Evolutionary conservation across 2,329 filamentous ascomycete genomes (phyloP), one percentile per base, ranked within the genome.

Genomic region (Penicillium sp.): DNA sequence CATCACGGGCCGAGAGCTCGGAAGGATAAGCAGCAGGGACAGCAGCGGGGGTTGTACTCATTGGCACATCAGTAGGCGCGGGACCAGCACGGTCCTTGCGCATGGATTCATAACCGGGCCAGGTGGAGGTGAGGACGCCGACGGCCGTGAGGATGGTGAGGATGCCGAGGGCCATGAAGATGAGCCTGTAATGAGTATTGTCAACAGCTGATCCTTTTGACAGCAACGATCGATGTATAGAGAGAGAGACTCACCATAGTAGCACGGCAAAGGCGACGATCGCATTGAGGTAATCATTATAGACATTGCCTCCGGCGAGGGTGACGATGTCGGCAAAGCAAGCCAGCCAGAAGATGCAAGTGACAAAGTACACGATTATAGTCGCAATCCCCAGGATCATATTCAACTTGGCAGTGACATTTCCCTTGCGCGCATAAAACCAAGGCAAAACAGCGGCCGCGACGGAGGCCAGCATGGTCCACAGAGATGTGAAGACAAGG

Each of bases 281-380:
- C 2, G 69, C 67, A 44, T 63, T 60, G 9, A 58, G 43, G 40
- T 66, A 66, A 47, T 58, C 51, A 11, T 28, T 60, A 2, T 33
- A 37, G 34, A 14, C 36, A 14, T n/a, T 24, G 1, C 59, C 58
- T 10, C 23, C n/a, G 26, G 36, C 55, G 18, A 64, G 48, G 24
- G 51, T 48, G 11, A 61, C 68, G 18, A 69, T 51, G 40, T 70
- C 64, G 18, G 69, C 66, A 44, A 71, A 71, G 13, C 56, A 50
- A 10, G 66, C 67, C 43, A 71, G 48, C 69, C 68, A 71, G 46
- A 71, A 71, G 16, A 69, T 59, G 60, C 59, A 67, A 2, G 67
- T 71, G n/a, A 68, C 42, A 34, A 67, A 65, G 54, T 67, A 69
- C 7, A 65, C 19, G 2, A 57, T 50, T 16, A 66, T 49, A 13